These are phyloP conservation scores for Cladobotryum mycophilum DNA, from an alignment of 2,329 filamentous ascomycete genomes.

Conservation along the genomic window DNA sequence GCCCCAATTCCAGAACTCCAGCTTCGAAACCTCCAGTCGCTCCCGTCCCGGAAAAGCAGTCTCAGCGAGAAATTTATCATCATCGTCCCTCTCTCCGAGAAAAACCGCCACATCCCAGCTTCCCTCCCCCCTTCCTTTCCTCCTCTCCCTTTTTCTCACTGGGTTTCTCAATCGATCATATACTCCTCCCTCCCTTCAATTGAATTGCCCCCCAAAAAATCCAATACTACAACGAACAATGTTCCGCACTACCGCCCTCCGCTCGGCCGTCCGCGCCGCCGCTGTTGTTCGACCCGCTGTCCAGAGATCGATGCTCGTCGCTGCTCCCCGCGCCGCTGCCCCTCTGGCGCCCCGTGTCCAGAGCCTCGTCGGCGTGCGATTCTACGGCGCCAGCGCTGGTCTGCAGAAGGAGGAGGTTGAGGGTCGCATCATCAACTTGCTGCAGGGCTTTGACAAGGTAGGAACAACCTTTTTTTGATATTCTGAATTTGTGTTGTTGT, in stretches of 20 bases:
- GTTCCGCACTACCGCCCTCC: constrained; percentile 84
- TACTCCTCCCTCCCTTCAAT: not conserved
- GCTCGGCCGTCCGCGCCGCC: constrained; percentile 51
- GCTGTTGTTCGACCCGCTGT: constrained; percentile 42
- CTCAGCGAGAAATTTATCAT: constrained; percentile 44
- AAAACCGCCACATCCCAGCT: not conserved
- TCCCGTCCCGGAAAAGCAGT: constrained; percentile 18
- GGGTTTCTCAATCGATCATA: not conserved
- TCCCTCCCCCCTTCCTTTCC: constrained; percentile 5
- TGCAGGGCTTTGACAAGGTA: constrained; percentile 94
- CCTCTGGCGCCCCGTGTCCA: constrained; percentile 47
- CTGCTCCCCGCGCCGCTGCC: constrained; percentile 49
- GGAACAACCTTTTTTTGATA: constrained; percentile 22
- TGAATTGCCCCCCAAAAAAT: not conserved
- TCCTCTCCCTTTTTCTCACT: not conserved
- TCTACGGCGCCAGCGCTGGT: constrained; percentile 77
- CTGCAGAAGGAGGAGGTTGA: constrained; percentile 80
- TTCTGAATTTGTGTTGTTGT: constrained; percentile 14
- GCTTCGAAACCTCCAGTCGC: constrained; percentile 22
- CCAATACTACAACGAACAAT: constrained; percentile 47
- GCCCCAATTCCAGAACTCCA: constrained; percentile 2
- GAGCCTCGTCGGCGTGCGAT: constrained; percentile 64
- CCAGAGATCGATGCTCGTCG: constrained; percentile 47
- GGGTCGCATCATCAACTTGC: constrained; percentile 82
- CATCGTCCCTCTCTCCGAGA: constrained; percentile 15